Evolutionary conservation across 768 basidiomycete genomes (phyloP), one percentile per base, ranked within the genome.

Genomic region (Ramaria rubella): DNA sequence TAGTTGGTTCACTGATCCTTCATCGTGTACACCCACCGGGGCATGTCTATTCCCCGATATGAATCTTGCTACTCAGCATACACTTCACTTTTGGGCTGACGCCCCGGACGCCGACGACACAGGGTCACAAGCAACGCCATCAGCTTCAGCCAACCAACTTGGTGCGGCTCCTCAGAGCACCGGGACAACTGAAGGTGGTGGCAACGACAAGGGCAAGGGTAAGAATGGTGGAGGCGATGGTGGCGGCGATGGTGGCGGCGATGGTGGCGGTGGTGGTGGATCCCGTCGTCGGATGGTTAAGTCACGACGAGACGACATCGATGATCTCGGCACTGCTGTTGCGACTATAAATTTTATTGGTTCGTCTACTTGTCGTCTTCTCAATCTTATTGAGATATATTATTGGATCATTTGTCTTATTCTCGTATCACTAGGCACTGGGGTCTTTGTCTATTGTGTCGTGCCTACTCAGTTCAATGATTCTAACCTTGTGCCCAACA

Each of bases 381-480:
- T 64, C 12, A 8, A 44, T 36, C 48, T 51, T 59, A 1, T 40
- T 48, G 19, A n/a, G 15, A 23, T 19, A 55, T 48, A n/a, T 19
- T 26, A n/a, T n/a, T n/a, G n/a, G n/a, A 42, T 9, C n/a, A 42
- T 42, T 42, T 17, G n/a, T 19, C 40, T 19, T 15, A 38, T 38
- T 38, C 36, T 38, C 14, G 36, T 49, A 23, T 34, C 17, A n/a
- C 12, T 61, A 81, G 80, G 80, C 11, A 72, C 75, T 24, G 77
- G 76, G 7, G 65, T 81, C 23, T 80, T 75, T 58, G 61, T 82
- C 24, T 81, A 68, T 62, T 73, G 71, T 36, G 62, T 78, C 36
- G 64, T 73, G 30, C 73, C 74, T 4, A 61, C 69, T 11, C 49
- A 59, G 23, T 27, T 34, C n/a, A 58, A 64, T 26, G 68, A 67